phyloP scores from a whole-genome alignment of 768 basidiomycete genomes.

The Arthromyces matolae region DNA sequence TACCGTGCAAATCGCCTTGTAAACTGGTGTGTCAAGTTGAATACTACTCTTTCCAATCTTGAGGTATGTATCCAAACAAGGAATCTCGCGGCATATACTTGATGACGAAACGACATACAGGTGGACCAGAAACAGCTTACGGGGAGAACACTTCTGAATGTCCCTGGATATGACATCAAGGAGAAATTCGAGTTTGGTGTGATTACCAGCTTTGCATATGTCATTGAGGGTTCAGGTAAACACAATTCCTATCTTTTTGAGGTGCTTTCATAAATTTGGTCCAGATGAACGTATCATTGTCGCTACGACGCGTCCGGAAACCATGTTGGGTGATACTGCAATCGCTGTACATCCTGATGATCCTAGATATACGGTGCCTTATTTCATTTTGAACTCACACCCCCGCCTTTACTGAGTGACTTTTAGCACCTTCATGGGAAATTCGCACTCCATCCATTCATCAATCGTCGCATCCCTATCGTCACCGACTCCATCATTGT shows the following conservation, averaged over 20 bases:
- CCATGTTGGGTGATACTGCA: slow-evolving; percentile 97
- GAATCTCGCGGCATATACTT: not conserved
- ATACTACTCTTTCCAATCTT: slow-evolving; percentile 96
- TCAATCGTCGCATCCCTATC: slow-evolving; percentile 83
- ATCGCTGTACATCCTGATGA: slow-evolving; percentile 97
- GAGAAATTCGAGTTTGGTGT: slow-evolving; percentile 97
- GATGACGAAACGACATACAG: slow-evolving; percentile 30
- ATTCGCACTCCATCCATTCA: slow-evolving; percentile 85
- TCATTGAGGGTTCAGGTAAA: slow-evolving; percentile 78
- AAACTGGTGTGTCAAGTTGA: slow-evolving; percentile 95
- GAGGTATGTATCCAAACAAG: slow-evolving; percentile 52
- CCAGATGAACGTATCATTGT: slow-evolving; percentile 87
- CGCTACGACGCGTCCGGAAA: slow-evolving; percentile 97
- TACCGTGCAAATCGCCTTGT: slow-evolving; percentile 97
- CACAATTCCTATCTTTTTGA: slow-evolving; percentile 2
- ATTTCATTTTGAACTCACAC: not conserved
- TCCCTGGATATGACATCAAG: slow-evolving; percentile 93
- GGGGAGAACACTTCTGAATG: slow-evolving; percentile 80
- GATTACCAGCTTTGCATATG: slow-evolving; percentile 94
- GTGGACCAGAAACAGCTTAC: slow-evolving; percentile 90
- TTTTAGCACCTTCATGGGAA: slow-evolving; percentile 87
- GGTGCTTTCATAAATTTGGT: not conserved
- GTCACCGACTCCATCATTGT: slow-evolving; percentile 83
- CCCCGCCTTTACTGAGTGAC: not conserved
- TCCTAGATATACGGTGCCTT: slow-evolving; percentile 69